Conservation (phyloP, 2,329 filamentous ascomycete species). For the Metarhizium sp. region DNA sequence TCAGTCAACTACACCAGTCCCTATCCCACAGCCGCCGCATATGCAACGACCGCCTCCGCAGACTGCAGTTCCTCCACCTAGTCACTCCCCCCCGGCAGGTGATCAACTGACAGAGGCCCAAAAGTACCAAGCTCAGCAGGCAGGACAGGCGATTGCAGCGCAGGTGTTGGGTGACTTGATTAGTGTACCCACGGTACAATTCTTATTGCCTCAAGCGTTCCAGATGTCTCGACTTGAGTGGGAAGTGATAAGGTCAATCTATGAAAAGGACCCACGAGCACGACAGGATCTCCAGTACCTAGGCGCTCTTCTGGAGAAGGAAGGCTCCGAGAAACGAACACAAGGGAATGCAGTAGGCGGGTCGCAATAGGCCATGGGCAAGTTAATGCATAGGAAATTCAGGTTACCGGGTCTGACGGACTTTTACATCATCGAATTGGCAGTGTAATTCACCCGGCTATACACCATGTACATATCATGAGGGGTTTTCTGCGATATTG, state of each 20-base stretch:
- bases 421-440: not conserved
- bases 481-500: not conserved
- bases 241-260: slow-evolving; percentile 60
- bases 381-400: not conserved
- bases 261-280: slow-evolving; percentile 56
- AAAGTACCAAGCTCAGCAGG: slow-evolving; percentile 33
- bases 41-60: slow-evolving; percentile 8
- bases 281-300: slow-evolving; percentile 52
- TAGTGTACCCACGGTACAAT: slow-evolving; percentile 55
- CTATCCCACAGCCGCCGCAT: slow-evolving; percentile 24
- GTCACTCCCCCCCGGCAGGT: slow-evolving; percentile 4
- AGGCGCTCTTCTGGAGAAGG: slow-evolving; percentile 43
- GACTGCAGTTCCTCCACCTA: slow-evolving; percentile 6
- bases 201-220: slow-evolving; percentile 59
- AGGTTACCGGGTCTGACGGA: not conserved
- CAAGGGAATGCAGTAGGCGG: slow-evolving; percentile 3
- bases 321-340: slow-evolving; percentile 21
- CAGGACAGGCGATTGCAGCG: slow-evolving; percentile 47
- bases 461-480: not conserved
- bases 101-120: slow-evolving; percentile 22
- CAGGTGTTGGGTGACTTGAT: slow-evolving; percentile 57
- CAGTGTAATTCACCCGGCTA: not conserved
- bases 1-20: slow-evolving; percentile 26
- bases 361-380: not conserved
- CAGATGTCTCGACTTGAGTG: slow-evolving; percentile 65